Evolutionary conservation across 1,284 basidiomycete genomes (phyloP).

Genomic region (Omphalotus olearius): DNA sequence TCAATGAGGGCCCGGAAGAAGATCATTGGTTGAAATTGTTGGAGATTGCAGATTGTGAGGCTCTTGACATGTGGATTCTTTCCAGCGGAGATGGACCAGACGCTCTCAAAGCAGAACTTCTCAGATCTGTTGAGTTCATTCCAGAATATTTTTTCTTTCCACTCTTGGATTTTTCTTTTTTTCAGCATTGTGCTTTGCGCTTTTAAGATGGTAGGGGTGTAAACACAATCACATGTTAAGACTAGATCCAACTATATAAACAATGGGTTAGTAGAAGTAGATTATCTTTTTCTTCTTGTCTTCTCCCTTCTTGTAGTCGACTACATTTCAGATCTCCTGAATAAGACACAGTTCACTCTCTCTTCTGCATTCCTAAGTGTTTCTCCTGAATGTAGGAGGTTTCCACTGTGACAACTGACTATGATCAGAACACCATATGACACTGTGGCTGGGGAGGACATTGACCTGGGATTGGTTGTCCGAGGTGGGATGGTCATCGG

Average conservation of each 20-base stretch:
- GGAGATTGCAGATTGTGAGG: conserved; percentile 15
- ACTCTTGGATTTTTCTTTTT: background rate
- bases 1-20: conserved; percentile 6
- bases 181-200: background rate
- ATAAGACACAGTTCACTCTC: no score
- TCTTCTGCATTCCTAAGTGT: no score
- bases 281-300: no score
- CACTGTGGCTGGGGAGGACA: no score
- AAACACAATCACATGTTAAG: background rate
- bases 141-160: background rate
- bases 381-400: no score
- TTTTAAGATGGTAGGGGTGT: background rate
- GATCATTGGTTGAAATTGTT: conserved; percentile 15
- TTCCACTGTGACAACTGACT: no score
- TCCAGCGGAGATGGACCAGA: conserved; percentile 11
- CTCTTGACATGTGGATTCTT: conserved; percentile 14
- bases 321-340: no score
- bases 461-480: no score
- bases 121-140: background rate
- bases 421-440: no score
- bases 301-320: no score
- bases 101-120: background rate
- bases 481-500: no score
- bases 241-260: background rate
- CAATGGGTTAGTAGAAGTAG: no score